A percentile compares a stretch with the other conserved stretches of the same genome.
Conservation (phyloP, 2,329 filamentous ascomycete genomes). For the Claviceps arundinis region DNA sequence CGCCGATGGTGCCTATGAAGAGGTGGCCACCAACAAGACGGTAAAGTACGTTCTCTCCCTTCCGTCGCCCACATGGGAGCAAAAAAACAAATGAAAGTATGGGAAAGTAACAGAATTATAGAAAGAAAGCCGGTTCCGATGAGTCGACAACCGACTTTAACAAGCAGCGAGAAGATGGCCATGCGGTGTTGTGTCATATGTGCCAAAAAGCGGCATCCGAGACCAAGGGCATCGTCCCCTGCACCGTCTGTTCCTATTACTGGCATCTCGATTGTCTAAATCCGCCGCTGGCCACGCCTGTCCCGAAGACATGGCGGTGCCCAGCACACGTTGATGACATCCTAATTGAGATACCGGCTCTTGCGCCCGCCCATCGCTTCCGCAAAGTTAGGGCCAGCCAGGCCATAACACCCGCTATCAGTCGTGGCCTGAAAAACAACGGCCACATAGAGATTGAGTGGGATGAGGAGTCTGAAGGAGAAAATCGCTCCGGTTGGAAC, state of each 20-base stretch:
- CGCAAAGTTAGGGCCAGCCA: constrained; percentile 45
- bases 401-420: constrained; percentile 36
- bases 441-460: constrained; percentile 58
- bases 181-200: constrained; percentile 61
- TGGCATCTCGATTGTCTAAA: constrained; percentile 93
- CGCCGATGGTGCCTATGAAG: constrained; percentile 68
- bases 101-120: constrained; percentile 12
- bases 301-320: constrained; percentile 72
- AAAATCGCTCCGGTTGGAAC: constrained; percentile 42
- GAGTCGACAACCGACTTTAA: constrained; percentile 52
- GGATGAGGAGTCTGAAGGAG: constrained; percentile 42
- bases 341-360: constrained; percentile 43
- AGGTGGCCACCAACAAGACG: constrained; percentile 45
- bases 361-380: constrained; percentile 48
- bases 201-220: constrained; percentile 55
- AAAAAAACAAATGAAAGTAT: background rate
- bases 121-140: constrained; percentile 43
- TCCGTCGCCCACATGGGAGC: no score
- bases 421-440: constrained; percentile 56
- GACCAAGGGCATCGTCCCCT: constrained; percentile 64
- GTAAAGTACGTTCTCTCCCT: constrained; percentile 40
- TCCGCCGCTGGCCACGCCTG: constrained; percentile 67
- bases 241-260: constrained; percentile 65
- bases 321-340: constrained; percentile 75
- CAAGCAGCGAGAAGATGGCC: constrained; percentile 61